A percentile compares a stretch with the other conserved stretches of the same genome.
Evolutionary conservation across 2,329 filamentous ascomycete genomes (phyloP).

Genomic region (Xylariaceae sp.): DNA sequence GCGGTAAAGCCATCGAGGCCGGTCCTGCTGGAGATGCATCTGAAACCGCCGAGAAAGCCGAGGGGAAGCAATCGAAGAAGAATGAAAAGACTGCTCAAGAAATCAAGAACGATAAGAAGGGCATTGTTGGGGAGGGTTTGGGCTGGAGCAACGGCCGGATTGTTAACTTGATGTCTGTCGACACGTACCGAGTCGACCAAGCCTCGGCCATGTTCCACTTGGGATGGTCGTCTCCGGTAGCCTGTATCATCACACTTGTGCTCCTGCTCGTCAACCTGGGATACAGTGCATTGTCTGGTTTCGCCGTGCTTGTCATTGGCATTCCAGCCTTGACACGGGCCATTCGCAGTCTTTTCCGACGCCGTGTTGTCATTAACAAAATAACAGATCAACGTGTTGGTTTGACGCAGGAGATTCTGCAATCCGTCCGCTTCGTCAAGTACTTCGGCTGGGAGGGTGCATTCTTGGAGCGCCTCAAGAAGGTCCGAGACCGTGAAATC

Average conservation of each 20-base stretch:
- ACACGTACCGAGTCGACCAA: conserved; percentile 88
- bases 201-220: conserved; percentile 87
- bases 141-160: conserved; percentile 94
- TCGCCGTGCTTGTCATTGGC: conserved; percentile 73
- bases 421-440: conserved; percentile 91
- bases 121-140: conserved; percentile 62
- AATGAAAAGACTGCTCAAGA: conserved; percentile 32
- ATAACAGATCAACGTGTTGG: conserved; percentile 90
- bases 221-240: conserved; percentile 80
- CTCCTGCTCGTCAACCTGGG: conserved; percentile 82
- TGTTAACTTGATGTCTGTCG: conserved; percentile 90
- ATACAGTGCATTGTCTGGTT: conserved; percentile 86
- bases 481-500: conserved; percentile 74
- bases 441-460: conserved; percentile 93
- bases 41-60: conserved; percentile 42
- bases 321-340: conserved; percentile 74
- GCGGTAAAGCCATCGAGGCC: conserved; percentile 48
- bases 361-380: conserved; percentile 81
- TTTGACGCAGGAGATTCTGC: conserved; percentile 86
- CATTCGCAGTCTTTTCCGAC: conserved; percentile 70
- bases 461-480: conserved; percentile 72
- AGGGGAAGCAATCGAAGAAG: conserved; percentile 32
- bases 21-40: conserved; percentile 41
- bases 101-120: conserved; percentile 40
- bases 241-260: conserved; percentile 72